Conservation (phyloP, 2,329 filamentous ascomycete species). For the Colletotrichum simmondsii region DNA sequence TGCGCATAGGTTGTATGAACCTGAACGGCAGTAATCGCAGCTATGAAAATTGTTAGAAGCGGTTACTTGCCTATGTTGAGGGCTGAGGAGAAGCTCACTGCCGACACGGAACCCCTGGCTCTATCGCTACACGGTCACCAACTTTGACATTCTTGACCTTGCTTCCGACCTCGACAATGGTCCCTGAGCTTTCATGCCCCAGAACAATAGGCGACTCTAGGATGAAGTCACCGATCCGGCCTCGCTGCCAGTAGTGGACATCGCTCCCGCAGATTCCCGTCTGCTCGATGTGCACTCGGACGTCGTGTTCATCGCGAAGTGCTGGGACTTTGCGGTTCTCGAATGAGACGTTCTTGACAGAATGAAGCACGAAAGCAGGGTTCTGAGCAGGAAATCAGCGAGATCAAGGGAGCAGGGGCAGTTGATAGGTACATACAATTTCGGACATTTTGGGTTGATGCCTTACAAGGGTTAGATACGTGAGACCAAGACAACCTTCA, state of each 20-base stretch:
- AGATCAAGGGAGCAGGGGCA: not conserved
- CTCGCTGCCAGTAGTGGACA: conserved; percentile 58
- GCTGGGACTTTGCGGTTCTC: conserved; percentile 54
- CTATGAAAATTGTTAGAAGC: conserved; percentile 36
- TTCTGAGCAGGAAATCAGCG: conserved; percentile 43
- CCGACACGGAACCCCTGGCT: conserved; percentile 57
- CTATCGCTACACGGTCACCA: conserved; percentile 59
- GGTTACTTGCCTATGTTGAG: not conserved
- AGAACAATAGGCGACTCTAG: conserved; percentile 56
- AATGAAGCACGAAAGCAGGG: conserved; percentile 58
- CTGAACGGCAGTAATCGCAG: conserved; percentile 54
- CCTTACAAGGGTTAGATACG: not conserved
- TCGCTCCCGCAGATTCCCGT: conserved; percentile 61
- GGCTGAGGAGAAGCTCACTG: not conserved
- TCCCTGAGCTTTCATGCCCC: conserved; percentile 58
- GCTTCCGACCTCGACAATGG: conserved; percentile 51
- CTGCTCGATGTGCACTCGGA: conserved; percentile 55
- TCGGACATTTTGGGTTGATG: conserved; percentile 11
- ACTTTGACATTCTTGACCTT: conserved; percentile 53
- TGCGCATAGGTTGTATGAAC: conserved; percentile 52
- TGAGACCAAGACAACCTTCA: not conserved
- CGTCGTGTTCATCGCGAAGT: conserved; percentile 52
- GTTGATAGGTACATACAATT: not conserved
- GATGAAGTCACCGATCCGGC: conserved; percentile 58
- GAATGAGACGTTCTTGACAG: conserved; percentile 55